Percentiles rank a stretch among this genome's conserved stretches.
Conservation (phyloP, 108 stramenopile species). For the Cylindrotheca fusiformis region DNA sequence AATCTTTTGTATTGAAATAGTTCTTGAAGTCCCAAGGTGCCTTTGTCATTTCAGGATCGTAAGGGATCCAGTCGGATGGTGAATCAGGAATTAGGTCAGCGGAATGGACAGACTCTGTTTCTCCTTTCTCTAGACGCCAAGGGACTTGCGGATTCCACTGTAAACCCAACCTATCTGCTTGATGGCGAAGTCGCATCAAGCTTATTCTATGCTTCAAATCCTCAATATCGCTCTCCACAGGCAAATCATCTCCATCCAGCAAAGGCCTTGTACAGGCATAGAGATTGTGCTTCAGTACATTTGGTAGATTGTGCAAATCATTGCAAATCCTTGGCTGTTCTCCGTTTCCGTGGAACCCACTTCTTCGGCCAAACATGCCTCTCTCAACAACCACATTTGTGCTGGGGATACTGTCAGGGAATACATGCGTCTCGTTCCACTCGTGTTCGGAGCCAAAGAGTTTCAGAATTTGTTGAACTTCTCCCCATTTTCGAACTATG, state of each 20-base stretch:
- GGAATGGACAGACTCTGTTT: slow-evolving; percentile 13
- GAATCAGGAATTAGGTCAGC: slow-evolving; percentile 70
- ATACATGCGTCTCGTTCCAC: slow-evolving; percentile 28
- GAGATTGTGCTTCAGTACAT: slow-evolving; percentile 48
- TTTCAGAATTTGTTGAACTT: slow-evolving; percentile 11
- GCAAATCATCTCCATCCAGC: slow-evolving; percentile 33
- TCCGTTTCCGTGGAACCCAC: slow-evolving; percentile 7
- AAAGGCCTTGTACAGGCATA: slow-evolving; percentile 41
- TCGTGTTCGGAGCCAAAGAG: slow-evolving; percentile 16
- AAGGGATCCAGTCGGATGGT: slow-evolving; percentile 77
- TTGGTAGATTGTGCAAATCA: slow-evolving; percentile 54
- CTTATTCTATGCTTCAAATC: slow-evolving; percentile 52
- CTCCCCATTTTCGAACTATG: slow-evolving; percentile 44
- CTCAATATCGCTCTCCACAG: slow-evolving; percentile 51
- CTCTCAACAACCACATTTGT: slow-evolving; percentile 18
- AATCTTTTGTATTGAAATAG: slow-evolving; percentile 36
- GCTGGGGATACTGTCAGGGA: slow-evolving; percentile 62
- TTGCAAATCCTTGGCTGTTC: slow-evolving; percentile 52
- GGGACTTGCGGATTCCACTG: slow-evolving; percentile 36
- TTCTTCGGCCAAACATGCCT: slow-evolving; percentile 13
- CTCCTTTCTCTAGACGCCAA: slow-evolving; percentile 49
- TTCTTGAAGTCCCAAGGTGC: slow-evolving; percentile 34
- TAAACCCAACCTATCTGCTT: slow-evolving; percentile 67
- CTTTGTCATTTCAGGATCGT: slow-evolving; percentile 46
- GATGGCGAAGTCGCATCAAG: slow-evolving; percentile 60